These are phyloP conservation scores for Sporothrix pseudoabietina DNA, from an alignment of 2,329 filamentous ascomycete genomes.

Conservation along the genomic window DNA sequence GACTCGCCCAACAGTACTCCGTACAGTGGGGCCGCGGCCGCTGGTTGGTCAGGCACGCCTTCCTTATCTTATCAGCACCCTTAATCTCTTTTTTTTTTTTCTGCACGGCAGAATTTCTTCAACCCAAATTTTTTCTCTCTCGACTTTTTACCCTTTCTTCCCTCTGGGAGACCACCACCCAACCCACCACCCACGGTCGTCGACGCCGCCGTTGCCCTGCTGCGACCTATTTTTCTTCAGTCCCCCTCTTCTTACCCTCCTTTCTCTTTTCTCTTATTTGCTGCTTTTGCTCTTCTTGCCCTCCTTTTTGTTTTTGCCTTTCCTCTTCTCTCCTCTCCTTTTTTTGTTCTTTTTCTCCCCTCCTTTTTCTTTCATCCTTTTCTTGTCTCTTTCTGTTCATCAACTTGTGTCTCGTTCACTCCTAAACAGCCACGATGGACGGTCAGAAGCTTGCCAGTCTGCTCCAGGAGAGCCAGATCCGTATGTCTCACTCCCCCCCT, in stretches of 20 bases:
- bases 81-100: constrained; percentile 16
- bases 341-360: not conserved
- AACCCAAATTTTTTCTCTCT: constrained; percentile 18
- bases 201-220: constrained; percentile 4
- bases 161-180: not conserved
- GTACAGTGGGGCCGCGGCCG: not conserved
- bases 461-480: constrained; percentile 83
- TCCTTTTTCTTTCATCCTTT: constrained; percentile 3
- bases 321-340: not conserved
- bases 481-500: constrained; percentile 54
- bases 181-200: constrained; percentile 14
- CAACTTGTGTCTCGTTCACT: constrained; percentile 4
- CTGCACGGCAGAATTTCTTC: constrained; percentile 29
- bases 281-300: not conserved
- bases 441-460: constrained; percentile 82
- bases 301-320: constrained; percentile 17
- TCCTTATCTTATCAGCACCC: constrained; percentile 26
- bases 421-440: constrained; percentile 60
- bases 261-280: not conserved
- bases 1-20: not conserved
- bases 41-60: constrained; percentile 10
- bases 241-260: not conserved
- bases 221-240: constrained; percentile 14
- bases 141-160: not conserved
- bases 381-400: constrained; percentile 16